Base-by-base conservation (phyloP, 2,329 filamentous ascomycete genomes). In the Zopfia rhizophila region DNA sequence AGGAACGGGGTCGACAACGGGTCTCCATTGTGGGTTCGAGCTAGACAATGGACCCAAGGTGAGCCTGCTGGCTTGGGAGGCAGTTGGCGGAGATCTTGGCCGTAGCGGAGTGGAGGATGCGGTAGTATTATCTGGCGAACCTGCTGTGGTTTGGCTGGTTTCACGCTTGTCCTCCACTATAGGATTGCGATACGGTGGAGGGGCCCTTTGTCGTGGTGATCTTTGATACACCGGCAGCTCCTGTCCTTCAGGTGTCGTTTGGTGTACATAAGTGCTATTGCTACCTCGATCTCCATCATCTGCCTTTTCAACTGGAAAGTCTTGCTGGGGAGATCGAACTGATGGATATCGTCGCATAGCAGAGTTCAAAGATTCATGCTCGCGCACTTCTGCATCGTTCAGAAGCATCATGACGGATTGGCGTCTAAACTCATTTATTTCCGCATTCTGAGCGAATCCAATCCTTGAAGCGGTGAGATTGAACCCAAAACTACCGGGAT, bases 401-500 rank as follows among this genome's bases (percentile, higher is more conserved):
- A 46, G 43, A 4, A 46, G 35, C 35, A 25, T 25, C 16, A 46
- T 7, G 6, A 46, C 35, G 5, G 33, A 24, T 27, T 46, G 35
- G 5, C 35, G 24, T 32, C 25, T 11, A 19, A 16, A 39, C 27
- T 39, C 33, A 21, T 39, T 27, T 16, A 46, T 46, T 7, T 7
- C 35, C 12, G 35, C 5, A 31, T 14, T 27, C 14, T 18, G 22
- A 4, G 49, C 49, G 29, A 53, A 53, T 1, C 50, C 50, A 16
- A 53, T 47, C 10, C 41, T 22, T 10, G 37, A 29, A 11, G 46
- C 41, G 13, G 38, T 48, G 23, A 47, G 16, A 16, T 36, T 39
- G 47, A 47, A 43, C n/a, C 45, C 49, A 24, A 41, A 52, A 32
- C 33, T 18, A 14, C 51, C 44, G 4, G 39, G 40, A 10, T 17